Base-by-base conservation (phyloP, 148 eudicot species). In the Rhododendron vialii region DNA sequence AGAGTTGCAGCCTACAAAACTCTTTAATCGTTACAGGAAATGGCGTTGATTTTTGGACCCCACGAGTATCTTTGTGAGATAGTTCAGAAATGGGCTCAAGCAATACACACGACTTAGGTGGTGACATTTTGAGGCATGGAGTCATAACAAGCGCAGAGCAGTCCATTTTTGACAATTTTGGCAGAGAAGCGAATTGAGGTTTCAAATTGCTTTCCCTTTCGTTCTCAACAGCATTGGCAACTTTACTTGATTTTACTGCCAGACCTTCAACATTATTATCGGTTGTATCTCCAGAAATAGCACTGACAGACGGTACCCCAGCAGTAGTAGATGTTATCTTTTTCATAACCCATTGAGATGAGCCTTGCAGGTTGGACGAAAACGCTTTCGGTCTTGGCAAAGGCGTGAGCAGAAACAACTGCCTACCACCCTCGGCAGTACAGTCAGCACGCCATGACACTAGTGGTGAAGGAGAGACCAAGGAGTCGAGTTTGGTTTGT, bases 401-500 rank as follows among this genome's bases (percentile, higher is more conserved):
- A 91, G 99, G 98, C 22, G 98, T 94, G 85, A 95, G 98, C 51
- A 94, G 83, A 88, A 97, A 97, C 24, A 97, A 87, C 76, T 95
- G 98, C 90, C 94, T 93, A 61, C 98, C 93, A 74, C 91, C 89
- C 55, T 93, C 96, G 73, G 82, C 83, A 28, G 85, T 80, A 84
- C 91, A 89, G 63, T 87, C 94, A 82, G 92, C 93, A 81, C 94
- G 95, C 99, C 99, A 97, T 20, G 98, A 94, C 71, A 97, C 99
- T 20, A 97, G 96, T n/a, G 99, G 98, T 18, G 99, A 97, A 88
- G 99, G 98, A 86, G 99, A 97, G 80, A 97, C 90, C 53, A 93
- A 84, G n/a, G 92, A 92, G 24, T 92, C 95, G 78, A 82, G 74
- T 87, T 89, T 88, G 74, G 90, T 81, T 55, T 92, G 89, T 83